These are phyloP conservation scores for Gleditsia sinensis DNA, from an alignment of 306 rosid genomes.

Conservation along the genomic window DNA sequence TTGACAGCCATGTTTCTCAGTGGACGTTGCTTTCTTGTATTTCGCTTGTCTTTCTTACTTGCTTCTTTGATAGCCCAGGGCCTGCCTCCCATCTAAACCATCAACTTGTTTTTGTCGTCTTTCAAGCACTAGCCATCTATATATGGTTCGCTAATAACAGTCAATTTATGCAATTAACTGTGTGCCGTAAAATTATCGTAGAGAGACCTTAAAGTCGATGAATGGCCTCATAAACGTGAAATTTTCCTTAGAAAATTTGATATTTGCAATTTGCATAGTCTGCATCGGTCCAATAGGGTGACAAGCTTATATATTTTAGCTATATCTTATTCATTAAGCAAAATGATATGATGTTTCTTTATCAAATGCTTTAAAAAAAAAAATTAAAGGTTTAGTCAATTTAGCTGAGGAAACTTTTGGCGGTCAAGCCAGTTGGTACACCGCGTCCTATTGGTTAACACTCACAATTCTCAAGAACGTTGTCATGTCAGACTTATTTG, in stretches of 20 bases:
- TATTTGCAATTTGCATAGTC: too few species aligned
- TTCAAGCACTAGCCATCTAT: not conserved
- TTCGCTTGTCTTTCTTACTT: not conserved
- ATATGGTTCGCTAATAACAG: too few species aligned
- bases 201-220: too few species aligned
- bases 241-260: too few species aligned
- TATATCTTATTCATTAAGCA: constrained; percentile 30
- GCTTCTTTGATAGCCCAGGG: constrained; percentile 28
- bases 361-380: not conserved
- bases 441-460: constrained; percentile 23
- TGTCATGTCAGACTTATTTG: constrained; percentile 28
- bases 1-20: constrained; percentile 27
- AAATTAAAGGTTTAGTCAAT: not conserved
- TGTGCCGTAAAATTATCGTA: too few species aligned
- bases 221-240: too few species aligned
- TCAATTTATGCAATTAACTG: too few species aligned
- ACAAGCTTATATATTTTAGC: not conserved
- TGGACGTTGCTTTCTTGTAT: constrained; percentile 33
- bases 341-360: not conserved
- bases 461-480: constrained; percentile 16
- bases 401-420: constrained; percentile 11
- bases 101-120: constrained; percentile 19
- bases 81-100: constrained; percentile 30
- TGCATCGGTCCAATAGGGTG: too few species aligned
- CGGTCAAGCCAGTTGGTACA: constrained; percentile 22